A percentile compares a stretch with the other conserved stretches of the same genome.
phyloP scores from a whole-genome alignment of 1,284 basidiomycete genomes.

The Pseudozyma thailandica region DNA sequence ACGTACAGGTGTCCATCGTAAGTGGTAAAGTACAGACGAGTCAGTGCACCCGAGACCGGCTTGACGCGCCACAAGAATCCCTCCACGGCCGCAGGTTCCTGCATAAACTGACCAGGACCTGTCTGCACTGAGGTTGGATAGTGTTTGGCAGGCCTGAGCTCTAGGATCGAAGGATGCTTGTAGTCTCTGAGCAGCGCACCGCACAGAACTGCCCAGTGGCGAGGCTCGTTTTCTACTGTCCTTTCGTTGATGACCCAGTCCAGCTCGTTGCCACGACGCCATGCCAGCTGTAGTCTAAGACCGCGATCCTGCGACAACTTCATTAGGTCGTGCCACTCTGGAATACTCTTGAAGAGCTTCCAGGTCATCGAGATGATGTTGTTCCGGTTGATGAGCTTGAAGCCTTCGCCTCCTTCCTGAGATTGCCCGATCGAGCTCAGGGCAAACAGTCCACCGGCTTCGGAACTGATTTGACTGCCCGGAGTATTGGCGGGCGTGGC shows the following conservation, averaged over 20 bases:
- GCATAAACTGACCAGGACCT: constrained; percentile 73
- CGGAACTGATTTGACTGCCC: constrained; percentile 16
- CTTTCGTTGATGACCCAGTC: constrained; percentile 82
- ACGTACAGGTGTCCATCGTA: constrained; percentile 81
- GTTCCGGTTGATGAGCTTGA: constrained; percentile 73
- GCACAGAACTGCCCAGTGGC: constrained; percentile 79
- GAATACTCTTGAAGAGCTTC: constrained; percentile 72
- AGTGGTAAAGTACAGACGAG: constrained; percentile 77
- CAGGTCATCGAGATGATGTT: constrained; percentile 73
- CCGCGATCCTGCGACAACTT: constrained; percentile 73
- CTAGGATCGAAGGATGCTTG: constrained; percentile 72
- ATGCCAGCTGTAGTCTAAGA: constrained; percentile 77
- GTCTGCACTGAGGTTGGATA: constrained; percentile 73
- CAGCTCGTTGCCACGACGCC: constrained; percentile 77
- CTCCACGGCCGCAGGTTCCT: constrained; percentile 80
- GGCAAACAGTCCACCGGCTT: constrained; percentile 20
- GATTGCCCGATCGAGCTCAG: constrained; percentile 33
- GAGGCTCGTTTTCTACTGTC: constrained; percentile 75
- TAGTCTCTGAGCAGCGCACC: constrained; percentile 77
- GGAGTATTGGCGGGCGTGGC: constrained; percentile 11
- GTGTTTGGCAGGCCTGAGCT: constrained; percentile 79
- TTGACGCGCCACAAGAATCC: constrained; percentile 79
- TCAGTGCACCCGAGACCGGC: constrained; percentile 74
- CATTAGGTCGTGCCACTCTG: constrained; percentile 76
- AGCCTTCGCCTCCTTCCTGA: constrained; percentile 66